A percentile compares a stretch with the other conserved stretches of the same genome.
Conservation (phyloP, 345 rosid genomes). For the Heritiera fomes region DNA sequence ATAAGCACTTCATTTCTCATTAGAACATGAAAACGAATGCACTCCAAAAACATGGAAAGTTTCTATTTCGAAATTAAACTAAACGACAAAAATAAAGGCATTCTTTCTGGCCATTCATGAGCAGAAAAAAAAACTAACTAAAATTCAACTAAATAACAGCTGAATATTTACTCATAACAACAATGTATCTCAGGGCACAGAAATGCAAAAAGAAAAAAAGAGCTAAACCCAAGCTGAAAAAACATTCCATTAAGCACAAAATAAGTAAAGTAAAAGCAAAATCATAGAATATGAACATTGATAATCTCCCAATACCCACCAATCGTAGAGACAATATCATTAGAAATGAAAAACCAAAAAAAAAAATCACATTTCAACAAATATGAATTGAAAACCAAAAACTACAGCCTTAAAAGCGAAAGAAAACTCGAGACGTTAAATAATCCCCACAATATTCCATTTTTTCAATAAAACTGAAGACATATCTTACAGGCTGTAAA, state of each 20-base stretch:
- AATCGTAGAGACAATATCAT: background rate
- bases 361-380: background rate
- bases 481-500: conserved; percentile 54
- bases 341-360: background rate
- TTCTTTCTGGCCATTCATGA: background rate
- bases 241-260: background rate
- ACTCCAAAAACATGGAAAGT: background rate
- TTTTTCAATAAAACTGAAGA: background rate
- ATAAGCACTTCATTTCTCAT: background rate
- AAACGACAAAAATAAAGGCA: background rate
- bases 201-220: background rate
- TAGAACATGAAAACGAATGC: background rate
- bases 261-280: conserved; percentile 6
- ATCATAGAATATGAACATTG: background rate
- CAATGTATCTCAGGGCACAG: background rate
- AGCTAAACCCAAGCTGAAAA: background rate
- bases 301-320: background rate
- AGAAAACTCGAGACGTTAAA: background rate
- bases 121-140: background rate
- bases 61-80: background rate
- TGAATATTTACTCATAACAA: conserved; percentile 6
- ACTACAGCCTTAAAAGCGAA: background rate
- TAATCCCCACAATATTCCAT: background rate
- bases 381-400: background rate
- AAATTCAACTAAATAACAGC: background rate